A percentile compares a stretch with the other conserved stretches of the same genome.
Evolutionary conservation across 2,329 filamentous ascomycete species (phyloP).

Genomic region (Apiospora hydei): DNA sequence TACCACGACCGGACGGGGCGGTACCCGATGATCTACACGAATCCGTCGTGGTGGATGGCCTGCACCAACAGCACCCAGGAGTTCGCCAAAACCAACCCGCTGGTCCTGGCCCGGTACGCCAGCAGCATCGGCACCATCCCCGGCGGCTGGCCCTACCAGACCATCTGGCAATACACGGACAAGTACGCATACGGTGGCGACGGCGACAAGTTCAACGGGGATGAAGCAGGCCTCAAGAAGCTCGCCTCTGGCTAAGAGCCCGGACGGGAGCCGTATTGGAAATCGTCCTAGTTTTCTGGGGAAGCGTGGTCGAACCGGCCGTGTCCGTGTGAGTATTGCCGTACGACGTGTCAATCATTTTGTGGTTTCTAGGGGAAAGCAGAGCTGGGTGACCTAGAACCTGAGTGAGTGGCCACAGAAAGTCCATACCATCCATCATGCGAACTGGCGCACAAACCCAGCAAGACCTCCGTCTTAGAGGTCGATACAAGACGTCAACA

Average conservation of each 20-base stretch:
- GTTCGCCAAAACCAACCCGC: conserved; percentile 54
- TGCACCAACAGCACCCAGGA: conserved; percentile 59
- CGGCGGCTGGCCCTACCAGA: conserved; percentile 59
- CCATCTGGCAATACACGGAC: conserved; percentile 62
- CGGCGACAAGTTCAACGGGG: conserved; percentile 59
- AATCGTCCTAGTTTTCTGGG: not conserved
- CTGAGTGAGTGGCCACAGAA: not conserved
- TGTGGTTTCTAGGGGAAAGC: not conserved
- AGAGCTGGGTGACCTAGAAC: not conserved
- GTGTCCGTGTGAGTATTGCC: not conserved
- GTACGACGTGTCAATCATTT: not conserved
- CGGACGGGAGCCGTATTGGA: not conserved
- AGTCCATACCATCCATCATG: not conserved
- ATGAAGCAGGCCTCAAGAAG: conserved; percentile 34
- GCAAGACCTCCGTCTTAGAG: not conserved
- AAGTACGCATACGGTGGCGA: conserved; percentile 59
- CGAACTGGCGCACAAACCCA: not conserved
- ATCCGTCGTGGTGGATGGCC: conserved; percentile 59
- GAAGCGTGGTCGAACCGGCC: not conserved
- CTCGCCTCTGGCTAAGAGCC: conserved; percentile 33
- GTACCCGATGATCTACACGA: conserved; percentile 62
- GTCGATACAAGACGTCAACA: not conserved
- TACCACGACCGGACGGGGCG: conserved; percentile 55
- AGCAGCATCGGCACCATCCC: conserved; percentile 52
- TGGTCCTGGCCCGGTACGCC: conserved; percentile 55